phyloP scores from a whole-genome alignment of 345 rosid species.

The Psidium friedrichsthalianum region DNA sequence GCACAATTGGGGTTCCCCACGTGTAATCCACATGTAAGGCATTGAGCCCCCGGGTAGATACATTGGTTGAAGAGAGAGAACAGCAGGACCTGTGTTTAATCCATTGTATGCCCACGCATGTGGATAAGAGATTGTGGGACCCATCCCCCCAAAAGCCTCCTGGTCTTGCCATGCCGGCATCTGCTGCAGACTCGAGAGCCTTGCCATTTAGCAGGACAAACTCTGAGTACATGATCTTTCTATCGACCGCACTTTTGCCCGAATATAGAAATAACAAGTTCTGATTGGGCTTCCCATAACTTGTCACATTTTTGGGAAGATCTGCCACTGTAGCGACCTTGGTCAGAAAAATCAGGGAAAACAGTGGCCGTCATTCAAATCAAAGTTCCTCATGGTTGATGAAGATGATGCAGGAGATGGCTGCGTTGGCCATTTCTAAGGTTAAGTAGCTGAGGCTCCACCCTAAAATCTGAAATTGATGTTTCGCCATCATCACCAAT shows the following conservation, averaged over 20 bases:
- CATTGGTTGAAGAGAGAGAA: conserved; percentile 47
- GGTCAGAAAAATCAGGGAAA: conserved; percentile 40
- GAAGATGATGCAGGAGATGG: conserved; percentile 71
- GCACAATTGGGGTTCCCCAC: conserved; percentile 53
- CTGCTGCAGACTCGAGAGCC: conserved; percentile 32
- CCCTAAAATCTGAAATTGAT: conserved; percentile 33
- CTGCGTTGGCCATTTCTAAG: conserved; percentile 49
- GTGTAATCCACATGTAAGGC: conserved; percentile 73
- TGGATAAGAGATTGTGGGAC: conserved; percentile 39
- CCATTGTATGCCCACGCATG: conserved; percentile 46
- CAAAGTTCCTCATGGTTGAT: conserved; percentile 68
- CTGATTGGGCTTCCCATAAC: conserved; percentile 34
- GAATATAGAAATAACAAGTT: conserved; percentile 59
- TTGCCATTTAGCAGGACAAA: conserved; percentile 42
- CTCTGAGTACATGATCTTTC: conserved; percentile 33
- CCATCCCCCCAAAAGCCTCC: conserved; percentile 53
- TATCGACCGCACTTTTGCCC: conserved; percentile 61
- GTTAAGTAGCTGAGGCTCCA: conserved; percentile 33
- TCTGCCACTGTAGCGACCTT: conserved; percentile 19
- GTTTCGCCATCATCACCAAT: conserved; percentile 55
- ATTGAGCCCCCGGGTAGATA: conserved; percentile 52
- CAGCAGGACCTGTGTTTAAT: conserved; percentile 28
- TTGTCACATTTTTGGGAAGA: conserved; percentile 22
- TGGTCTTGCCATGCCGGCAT: conserved; percentile 31
- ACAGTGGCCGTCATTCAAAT: conserved; percentile 78